Percentiles rank a stretch among this genome's conserved stretches.
Conservation (phyloP, 805 yeast species). For the Soucietia sequanensis region DNA sequence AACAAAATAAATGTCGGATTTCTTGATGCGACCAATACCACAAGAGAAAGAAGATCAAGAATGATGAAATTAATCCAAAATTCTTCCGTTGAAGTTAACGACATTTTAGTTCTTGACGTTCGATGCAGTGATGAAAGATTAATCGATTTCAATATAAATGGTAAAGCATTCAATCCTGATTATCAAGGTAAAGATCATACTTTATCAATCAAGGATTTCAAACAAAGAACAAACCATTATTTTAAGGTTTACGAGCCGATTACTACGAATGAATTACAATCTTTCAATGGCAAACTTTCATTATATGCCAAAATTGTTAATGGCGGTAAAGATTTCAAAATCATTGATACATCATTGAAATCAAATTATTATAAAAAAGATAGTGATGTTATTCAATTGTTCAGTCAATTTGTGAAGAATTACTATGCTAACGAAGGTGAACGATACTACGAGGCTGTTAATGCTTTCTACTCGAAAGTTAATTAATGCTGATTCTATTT, state of each 20-base stretch:
- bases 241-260: slow-evolving; percentile 33
- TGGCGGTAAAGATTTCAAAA: slow-evolving; percentile 24
- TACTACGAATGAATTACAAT: slow-evolving; percentile 20
- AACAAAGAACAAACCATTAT: slow-evolving; percentile 55
- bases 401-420: slow-evolving; percentile 11
- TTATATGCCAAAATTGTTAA: slow-evolving; percentile 25
- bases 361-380: slow-evolving; percentile 8
- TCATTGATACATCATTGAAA: slow-evolving; percentile 9
- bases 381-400: slow-evolving; percentile 4
- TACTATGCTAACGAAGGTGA: slow-evolving; percentile 23
- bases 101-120: slow-evolving; percentile 58
- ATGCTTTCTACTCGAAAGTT: slow-evolving; percentile 20
- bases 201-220: slow-evolving; percentile 57
- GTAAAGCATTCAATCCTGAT: slow-evolving; percentile 62
- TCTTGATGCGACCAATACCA: slow-evolving; percentile 45
- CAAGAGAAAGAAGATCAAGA: slow-evolving; percentile 29
- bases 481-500: too few species aligned
- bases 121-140: slow-evolving; percentile 53
- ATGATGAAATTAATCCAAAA: slow-evolving; percentile 26
- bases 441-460: slow-evolving; percentile 23
- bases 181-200: slow-evolving; percentile 53
- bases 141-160: slow-evolving; percentile 59
- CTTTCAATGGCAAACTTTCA: slow-evolving; percentile 12
- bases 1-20: slow-evolving; percentile 33
- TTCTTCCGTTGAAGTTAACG: slow-evolving; percentile 19